Percentiles rank a stretch among this genome's conserved stretches.
phyloP scores from a whole-genome alignment of 2,329 filamentous ascomycete genomes.

The Blastomyces emzantsi region DNA sequence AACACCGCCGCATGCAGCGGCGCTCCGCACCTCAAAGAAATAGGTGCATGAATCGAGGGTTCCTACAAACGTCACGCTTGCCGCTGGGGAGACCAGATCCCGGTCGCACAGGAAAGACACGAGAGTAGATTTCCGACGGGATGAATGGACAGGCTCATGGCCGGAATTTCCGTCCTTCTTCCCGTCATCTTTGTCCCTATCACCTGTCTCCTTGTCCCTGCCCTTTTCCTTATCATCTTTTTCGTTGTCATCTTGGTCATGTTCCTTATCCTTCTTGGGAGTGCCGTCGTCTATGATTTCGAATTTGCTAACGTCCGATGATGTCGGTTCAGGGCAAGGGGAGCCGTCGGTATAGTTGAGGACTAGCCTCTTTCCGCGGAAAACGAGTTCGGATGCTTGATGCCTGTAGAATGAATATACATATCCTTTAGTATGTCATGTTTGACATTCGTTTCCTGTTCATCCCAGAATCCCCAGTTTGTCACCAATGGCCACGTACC shows the following conservation, averaged over 20 bases:
- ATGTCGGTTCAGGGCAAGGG: slow-evolving; percentile 44
- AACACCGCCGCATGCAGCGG: slow-evolving; percentile 70
- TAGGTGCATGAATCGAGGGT: slow-evolving; percentile 89
- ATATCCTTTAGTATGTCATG: slow-evolving; percentile 3
- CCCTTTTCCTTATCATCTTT: slow-evolving; percentile 13
- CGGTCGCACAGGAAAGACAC: slow-evolving; percentile 91
- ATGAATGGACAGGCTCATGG: slow-evolving; percentile 11
- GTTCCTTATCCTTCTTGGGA: not conserved
- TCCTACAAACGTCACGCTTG: slow-evolving; percentile 74
- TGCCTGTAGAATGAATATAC: slow-evolving; percentile 25
- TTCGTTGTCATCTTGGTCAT: slow-evolving; percentile 6
- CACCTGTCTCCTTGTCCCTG: slow-evolving; percentile 18
- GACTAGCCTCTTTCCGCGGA: slow-evolving; percentile 53
- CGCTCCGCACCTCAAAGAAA: slow-evolving; percentile 85
- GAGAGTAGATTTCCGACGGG: slow-evolving; percentile 63
- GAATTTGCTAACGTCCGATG: slow-evolving; percentile 12
- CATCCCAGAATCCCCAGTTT: not conserved
- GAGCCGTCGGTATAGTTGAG: slow-evolving; percentile 71
- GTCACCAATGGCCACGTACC: slow-evolving; percentile 27
- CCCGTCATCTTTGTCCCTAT: slow-evolving; percentile 25
- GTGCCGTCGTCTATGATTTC: slow-evolving; percentile 12
- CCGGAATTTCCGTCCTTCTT: slow-evolving; percentile 13
- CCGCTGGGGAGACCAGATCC: slow-evolving; percentile 59
- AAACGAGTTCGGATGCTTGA: slow-evolving; percentile 38
- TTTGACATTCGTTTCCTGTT: not conserved